These are phyloP conservation scores for Sclerotinia nivalis DNA, from an alignment of 2,329 filamentous ascomycete genomes.

Conservation along the genomic window DNA sequence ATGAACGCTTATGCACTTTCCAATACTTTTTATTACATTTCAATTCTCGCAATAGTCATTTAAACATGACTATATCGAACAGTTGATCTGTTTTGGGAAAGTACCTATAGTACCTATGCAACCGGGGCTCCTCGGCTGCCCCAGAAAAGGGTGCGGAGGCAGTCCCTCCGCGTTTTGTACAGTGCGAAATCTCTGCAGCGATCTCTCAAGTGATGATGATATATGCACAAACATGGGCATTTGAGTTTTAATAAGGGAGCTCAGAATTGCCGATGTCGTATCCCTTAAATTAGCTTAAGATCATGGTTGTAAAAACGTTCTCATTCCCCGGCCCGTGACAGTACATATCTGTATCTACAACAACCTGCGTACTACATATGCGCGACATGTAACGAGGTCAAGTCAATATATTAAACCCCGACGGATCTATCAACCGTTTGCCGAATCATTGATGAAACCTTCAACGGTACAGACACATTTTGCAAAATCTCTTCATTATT, in stretches of 20 bases:
- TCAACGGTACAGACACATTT: neutral
- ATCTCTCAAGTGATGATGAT: neutral
- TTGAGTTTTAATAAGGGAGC: neutral
- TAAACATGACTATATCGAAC: neutral
- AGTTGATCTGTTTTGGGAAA: neutral
- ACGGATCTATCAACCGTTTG: neutral
- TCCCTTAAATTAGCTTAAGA: neutral
- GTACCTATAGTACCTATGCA: neutral
- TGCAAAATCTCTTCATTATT: neutral
- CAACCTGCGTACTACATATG: conserved; percentile 3
- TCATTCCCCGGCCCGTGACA: neutral
- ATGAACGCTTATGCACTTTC: neutral
- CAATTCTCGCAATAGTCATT: neutral
- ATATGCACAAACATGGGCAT: neutral
- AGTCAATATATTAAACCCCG: neutral
- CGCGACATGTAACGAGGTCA: neutral
- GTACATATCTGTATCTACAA: neutral
- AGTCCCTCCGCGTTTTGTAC: conserved; percentile 1
- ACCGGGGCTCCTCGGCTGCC: neutral
- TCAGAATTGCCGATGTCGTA: neutral
- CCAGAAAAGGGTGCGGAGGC: neutral
- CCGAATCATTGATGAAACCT: neutral
- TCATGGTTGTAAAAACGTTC: neutral
- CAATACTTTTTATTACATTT: neutral
- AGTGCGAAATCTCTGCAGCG: neutral